Evolutionary conservation across 2,329 filamentous ascomycete species (phyloP).

Genomic region (Sphaerulina populicola): DNA sequence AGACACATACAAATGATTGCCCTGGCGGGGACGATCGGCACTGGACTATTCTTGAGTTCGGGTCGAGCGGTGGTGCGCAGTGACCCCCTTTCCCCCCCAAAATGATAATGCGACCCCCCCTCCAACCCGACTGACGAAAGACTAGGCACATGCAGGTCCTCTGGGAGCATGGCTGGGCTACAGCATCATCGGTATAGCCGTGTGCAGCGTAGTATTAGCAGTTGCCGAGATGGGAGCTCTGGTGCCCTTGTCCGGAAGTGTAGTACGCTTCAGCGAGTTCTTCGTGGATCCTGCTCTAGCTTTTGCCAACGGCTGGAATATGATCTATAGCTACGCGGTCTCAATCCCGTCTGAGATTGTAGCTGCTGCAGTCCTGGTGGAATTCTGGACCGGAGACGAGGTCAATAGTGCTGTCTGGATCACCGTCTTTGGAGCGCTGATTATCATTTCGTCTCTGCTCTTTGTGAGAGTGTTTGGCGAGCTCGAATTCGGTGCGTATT

Average conservation of each 20-base stretch:
- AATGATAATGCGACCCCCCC: too few relatives aligned
- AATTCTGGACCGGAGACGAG: conserved; percentile 11
- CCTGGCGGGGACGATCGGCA: conserved; percentile 34
- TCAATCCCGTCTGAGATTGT: conserved; percentile 16
- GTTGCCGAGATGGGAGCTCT: conserved; percentile 17
- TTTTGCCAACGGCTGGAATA: conserved; percentile 16
- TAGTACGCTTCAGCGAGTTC: conserved; percentile 15
- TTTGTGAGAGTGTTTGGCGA: conserved; percentile 19
- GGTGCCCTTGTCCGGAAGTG: conserved; percentile 11
- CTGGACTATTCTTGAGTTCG: conserved; percentile 32
- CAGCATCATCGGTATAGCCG: conserved; percentile 11
- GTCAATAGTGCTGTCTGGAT: conserved; percentile 17
- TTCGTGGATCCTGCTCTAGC: conserved; percentile 15
- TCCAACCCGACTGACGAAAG: background rate
- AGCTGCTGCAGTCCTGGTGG: conserved; percentile 11
- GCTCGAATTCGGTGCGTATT: conserved; percentile 12
- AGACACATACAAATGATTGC: conserved; percentile 24
- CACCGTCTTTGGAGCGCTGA: conserved; percentile 12
- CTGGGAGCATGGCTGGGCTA: conserved; percentile 18
- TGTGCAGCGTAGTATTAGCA: conserved; percentile 13
- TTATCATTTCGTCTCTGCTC: conserved; percentile 9
- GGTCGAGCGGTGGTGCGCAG: background rate
- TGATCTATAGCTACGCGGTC: conserved; percentile 11
- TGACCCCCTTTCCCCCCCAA: too few relatives aligned
- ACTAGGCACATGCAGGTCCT: conserved; percentile 26